phyloP scores from a whole-genome alignment of 805 yeast genomes.

The Kodamaea neixiangensis region DNA sequence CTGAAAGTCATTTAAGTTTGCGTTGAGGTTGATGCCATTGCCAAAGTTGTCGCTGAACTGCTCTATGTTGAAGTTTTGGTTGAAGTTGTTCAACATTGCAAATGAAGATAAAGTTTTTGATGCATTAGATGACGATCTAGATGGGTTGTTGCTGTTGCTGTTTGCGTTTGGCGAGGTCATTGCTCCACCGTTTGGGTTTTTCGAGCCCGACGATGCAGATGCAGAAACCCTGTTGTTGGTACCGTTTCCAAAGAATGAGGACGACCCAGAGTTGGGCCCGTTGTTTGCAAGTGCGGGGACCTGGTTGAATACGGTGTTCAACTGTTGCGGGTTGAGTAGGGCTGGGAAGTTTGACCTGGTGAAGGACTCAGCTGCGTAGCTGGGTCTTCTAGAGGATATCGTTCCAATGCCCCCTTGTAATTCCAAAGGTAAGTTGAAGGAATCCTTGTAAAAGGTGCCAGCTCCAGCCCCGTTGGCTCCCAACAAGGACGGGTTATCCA shows the following conservation, averaged over 20 bases:
- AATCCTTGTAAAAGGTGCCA: conserved; percentile 20
- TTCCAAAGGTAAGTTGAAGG: conserved; percentile 55
- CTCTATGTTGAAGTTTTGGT: conserved; percentile 23
- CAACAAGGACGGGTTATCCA: conserved; percentile 4
- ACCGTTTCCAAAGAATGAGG: conserved; percentile 7
- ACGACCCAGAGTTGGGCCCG: conserved; percentile 5
- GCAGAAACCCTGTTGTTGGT: conserved; percentile 2
- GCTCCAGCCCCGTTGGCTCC: not conserved
- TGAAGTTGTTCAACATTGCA: conserved; percentile 32
- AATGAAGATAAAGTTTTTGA: conserved; percentile 25
- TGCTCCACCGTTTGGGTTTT: not conserved
- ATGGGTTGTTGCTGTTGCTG: conserved; percentile 5
- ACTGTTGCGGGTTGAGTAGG: conserved; percentile 6
- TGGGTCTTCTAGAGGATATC: conserved; percentile 69
- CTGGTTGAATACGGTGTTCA: conserved; percentile 8
- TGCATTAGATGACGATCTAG: conserved; percentile 10
- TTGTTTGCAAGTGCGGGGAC: not conserved
- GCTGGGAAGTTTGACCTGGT: conserved; percentile 35
- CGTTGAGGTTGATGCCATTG: conserved; percentile 30
- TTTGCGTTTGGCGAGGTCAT: not conserved
- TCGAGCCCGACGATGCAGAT: conserved; percentile 6
- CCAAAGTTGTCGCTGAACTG: conserved; percentile 33
- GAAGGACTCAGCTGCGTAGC: conserved; percentile 68
- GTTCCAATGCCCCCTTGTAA: conserved; percentile 65
- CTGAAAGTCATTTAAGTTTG: conserved; percentile 40